phyloP scores from a whole-genome alignment of 2,329 filamentous ascomycete species.

The Scleromitrula shiraiana region DNA sequence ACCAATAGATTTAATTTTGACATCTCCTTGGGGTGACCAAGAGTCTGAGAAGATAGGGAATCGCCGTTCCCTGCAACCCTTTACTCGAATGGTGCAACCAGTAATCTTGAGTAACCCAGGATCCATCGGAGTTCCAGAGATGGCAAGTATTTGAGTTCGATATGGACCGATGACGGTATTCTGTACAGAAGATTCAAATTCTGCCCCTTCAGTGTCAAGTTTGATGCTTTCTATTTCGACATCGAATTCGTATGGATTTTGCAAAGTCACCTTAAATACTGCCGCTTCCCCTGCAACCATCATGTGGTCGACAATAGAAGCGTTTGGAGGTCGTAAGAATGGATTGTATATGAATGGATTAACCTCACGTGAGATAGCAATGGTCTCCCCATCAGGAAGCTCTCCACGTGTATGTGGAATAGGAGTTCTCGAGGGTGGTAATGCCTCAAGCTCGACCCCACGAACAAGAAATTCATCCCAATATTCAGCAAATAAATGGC shows the following conservation, averaged over 20 bases:
- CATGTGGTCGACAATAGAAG: slow-evolving; percentile 53
- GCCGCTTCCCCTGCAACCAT: slow-evolving; percentile 73
- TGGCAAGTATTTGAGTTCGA: slow-evolving; percentile 67
- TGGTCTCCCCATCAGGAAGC: slow-evolving; percentile 36
- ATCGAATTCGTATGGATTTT: slow-evolving; percentile 92
- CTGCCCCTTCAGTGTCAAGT: slow-evolving; percentile 64
- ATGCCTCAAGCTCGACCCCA: slow-evolving; percentile 60
- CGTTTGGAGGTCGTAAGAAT: slow-evolving; percentile 62
- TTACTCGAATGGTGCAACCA: slow-evolving; percentile 72
- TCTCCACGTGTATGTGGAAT: slow-evolving; percentile 54
- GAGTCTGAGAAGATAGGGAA: slow-evolving; percentile 77
- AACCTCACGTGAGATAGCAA: slow-evolving; percentile 34
- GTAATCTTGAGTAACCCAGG: slow-evolving; percentile 65
- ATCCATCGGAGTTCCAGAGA: slow-evolving; percentile 59
- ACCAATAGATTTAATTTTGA: slow-evolving; percentile 72
- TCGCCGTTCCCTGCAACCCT: slow-evolving; percentile 70
- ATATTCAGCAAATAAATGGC: slow-evolving; percentile 69
- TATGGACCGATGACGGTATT: slow-evolving; percentile 70
- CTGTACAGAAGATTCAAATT: slow-evolving; percentile 59
- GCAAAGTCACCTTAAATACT: slow-evolving; percentile 73
- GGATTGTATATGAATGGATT: slow-evolving; percentile 96
- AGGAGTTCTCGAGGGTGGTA: slow-evolving; percentile 51
- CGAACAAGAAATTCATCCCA: slow-evolving; percentile 96
- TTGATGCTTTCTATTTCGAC: slow-evolving; percentile 77
- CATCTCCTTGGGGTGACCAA: slow-evolving; percentile 62